Base-by-base conservation (phyloP, 768 basidiomycete species). In the Cubamyces lactineus region DNA sequence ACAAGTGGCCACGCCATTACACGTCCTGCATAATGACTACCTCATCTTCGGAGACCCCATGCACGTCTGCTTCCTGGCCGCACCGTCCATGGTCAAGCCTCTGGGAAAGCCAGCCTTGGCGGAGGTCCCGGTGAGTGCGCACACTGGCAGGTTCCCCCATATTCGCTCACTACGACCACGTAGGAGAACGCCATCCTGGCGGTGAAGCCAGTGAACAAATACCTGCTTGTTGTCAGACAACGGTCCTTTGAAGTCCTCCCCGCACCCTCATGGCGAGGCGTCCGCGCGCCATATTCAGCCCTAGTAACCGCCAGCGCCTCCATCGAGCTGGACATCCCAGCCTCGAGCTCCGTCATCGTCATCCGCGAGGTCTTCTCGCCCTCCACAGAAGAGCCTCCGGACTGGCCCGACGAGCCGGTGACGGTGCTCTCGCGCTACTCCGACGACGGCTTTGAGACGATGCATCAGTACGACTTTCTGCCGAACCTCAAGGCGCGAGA, bases 401-500 rank as follows among this genome's bases (percentile, higher is more conserved):
- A 69, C 57, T 74, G 74, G 74, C 70, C 71, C n/a, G 54, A 66
- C 28, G 70, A 73, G 40, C 69, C 75, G 12, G 71, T 74, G n/a
- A 72, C 73, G 1, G 63, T 76, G 45, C 67, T 76, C 60, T 58
- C 67, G 50, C 73, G 73, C 40, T 66, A 57, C 40, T 54, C 63
- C 2, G 42, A 62, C 59, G 67, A 69, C 19, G 72, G 68, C 30
- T 63, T 68, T 45, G 65, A 74, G 41, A 61, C 59, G 19, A 65
- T 75, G 54, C 62, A 64, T 40, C 74, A 73, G 56, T 71, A 71
- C 56, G 75, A 76, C 58, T 48, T 75, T 43, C 60, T 71, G 16
- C 75, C 73, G 0, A 69, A 69, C 23, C 61, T 60, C 11, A 56
- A 63, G 52, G 58, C 53, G 46, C 47, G 23, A 26, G 46, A n/a